Evolutionary conservation across 2,329 filamentous ascomycete species (phyloP), one percentile per base, ranked within the genome.

Genomic region (Talaromyces sp.): DNA sequence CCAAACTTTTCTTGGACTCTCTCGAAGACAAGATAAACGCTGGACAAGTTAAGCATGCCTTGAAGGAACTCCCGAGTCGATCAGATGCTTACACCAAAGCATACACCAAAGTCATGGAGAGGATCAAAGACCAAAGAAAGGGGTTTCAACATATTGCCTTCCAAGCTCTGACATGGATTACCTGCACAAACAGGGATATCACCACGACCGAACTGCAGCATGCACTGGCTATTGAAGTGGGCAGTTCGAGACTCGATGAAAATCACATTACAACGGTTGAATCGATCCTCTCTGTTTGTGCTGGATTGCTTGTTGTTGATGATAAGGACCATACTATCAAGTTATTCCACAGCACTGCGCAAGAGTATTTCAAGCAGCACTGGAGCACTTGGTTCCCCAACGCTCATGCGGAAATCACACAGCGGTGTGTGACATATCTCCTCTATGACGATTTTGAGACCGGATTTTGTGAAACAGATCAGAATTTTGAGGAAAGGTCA

Each of bases 291-390:
- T 36, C 33, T 13, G 33, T 36, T 36, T 36, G 33, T 61, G 73
- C 72, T 30, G 79, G 80, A 0, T 58, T 83, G 9, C 73, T 82
- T 3, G 75, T 71, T 0, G 47, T 80, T 3, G 77, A 82, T 42
- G 61, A 75, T 49, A 64, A 76, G 49, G 80, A 70, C 53, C 55
- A 69, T 19, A 68, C 75, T 32, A 67, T 82, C 11, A 72, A 77
- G 4, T 63, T 82, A 0, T 76, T 80, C 3, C 80, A 83, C 63
- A 78, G 79, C 60, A 82, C 80, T 0, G 71, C 78, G 1, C 75
- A 81, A 47, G 73, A 81, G 42, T 83, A 79, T 64, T 74, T 82
- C 51, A 69, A 77, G 22, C 55, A 62, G 17, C 74, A 64, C 1
- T 53, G 60, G 11, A 42, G 8, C 0, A 30, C 55, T 4, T 77